These are phyloP conservation scores for Lyophyllum shimeji DNA, from an alignment of 768 basidiomycete genomes.

Conservation along the genomic window DNA sequence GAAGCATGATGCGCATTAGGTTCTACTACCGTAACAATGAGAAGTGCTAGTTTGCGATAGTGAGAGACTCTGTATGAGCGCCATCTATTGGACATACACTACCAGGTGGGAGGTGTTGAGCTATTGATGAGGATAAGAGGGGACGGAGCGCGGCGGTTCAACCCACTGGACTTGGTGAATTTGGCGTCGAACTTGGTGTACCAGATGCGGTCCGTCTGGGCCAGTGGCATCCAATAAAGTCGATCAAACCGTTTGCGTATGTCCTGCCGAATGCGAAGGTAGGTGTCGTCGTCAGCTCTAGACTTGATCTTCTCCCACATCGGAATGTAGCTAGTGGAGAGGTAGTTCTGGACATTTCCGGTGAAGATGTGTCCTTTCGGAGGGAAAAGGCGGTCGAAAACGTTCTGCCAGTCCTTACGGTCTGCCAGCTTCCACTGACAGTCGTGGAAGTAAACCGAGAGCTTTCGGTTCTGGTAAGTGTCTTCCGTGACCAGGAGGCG, in stretches of 20 bases:
- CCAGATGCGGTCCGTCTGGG: background rate
- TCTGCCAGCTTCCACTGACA: conserved; percentile 13
- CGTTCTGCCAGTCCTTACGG: background rate
- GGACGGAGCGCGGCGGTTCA: background rate
- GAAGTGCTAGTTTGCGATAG: too few species aligned
- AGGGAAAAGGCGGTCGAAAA: background rate
- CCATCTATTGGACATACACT: too few species aligned
- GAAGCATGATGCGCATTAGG: too few species aligned
- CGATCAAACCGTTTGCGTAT: background rate
- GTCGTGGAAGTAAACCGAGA: conserved; percentile 15
- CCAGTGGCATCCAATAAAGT: background rate
- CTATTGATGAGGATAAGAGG: background rate
- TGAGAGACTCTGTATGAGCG: too few species aligned
- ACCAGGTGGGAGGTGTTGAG: too few species aligned
- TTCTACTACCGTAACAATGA: too few species aligned
- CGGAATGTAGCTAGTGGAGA: background rate
- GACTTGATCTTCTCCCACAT: background rate
- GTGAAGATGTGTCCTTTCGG: too few species aligned
- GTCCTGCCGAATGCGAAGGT: background rate
- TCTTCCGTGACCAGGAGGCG: conserved; percentile 6
- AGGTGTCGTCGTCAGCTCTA: background rate
- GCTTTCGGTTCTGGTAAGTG: conserved; percentile 12
- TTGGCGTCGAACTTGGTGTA: background rate
- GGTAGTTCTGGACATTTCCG: background rate
- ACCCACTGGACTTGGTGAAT: background rate